Evolutionary conservation across 805 yeast species (phyloP).

Genomic region (Ogataea saltuana): DNA sequence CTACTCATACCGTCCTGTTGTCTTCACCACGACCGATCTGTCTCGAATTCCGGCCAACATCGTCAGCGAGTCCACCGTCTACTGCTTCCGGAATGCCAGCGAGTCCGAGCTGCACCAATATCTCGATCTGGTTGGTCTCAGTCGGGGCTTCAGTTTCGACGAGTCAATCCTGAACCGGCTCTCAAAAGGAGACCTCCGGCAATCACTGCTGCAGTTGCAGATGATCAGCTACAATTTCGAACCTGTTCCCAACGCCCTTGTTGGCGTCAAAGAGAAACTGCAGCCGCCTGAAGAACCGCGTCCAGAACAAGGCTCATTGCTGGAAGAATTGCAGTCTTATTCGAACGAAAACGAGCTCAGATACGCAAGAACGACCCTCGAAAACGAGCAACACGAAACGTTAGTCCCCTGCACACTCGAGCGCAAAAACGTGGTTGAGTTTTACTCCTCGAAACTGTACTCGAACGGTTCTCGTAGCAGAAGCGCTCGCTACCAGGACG

Average conservation of each 20-base stretch:
- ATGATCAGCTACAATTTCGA: slow-evolving; percentile 27
- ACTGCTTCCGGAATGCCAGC: slow-evolving; percentile 18
- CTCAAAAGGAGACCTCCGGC: slow-evolving; percentile 26
- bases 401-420: too few species aligned
- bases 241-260: slow-evolving; percentile 18
- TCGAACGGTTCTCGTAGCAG: slow-evolving; percentile 29
- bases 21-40: slow-evolving; percentile 34
- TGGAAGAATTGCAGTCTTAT: not conserved
- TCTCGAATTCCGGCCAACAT: slow-evolving; percentile 31
- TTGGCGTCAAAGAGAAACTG: slow-evolving; percentile 7
- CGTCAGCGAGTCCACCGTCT: slow-evolving; percentile 32
- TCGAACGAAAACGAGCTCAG: slow-evolving; percentile 13
- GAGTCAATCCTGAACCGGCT: slow-evolving; percentile 19
- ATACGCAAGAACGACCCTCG: not conserved
- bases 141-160: slow-evolving; percentile 30
- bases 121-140: slow-evolving; percentile 30
- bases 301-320: not conserved
- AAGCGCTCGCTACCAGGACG: slow-evolving; percentile 20
- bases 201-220: slow-evolving; percentile 34
- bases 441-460: slow-evolving; percentile 30
- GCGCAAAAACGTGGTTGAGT: slow-evolving; percentile 19
- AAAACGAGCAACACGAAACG: too few species aligned
- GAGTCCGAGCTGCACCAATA: slow-evolving; percentile 19
- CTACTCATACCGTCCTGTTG: slow-evolving; percentile 37
- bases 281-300: too few species aligned